phyloP scores from a whole-genome alignment of 2,329 filamentous ascomycete species.

The Amylocarpus encephaloides region DNA sequence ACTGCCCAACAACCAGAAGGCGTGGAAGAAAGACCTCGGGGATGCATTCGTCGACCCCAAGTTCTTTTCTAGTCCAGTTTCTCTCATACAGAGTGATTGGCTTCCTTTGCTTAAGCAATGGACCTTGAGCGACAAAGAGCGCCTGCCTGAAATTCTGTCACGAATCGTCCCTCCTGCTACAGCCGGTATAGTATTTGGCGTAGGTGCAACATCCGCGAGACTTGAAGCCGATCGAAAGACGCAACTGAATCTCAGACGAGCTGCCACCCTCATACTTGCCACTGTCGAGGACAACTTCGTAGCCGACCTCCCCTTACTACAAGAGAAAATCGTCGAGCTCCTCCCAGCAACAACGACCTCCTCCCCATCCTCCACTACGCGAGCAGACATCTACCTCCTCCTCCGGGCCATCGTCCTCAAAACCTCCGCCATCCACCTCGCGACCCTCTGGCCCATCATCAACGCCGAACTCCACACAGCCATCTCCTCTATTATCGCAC shows the following conservation, averaged over 20 bases:
- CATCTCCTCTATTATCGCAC: slow-evolving; percentile 65
- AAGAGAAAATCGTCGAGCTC: slow-evolving; percentile 83
- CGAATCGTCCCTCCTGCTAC: slow-evolving; percentile 80
- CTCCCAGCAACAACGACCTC: slow-evolving; percentile 77
- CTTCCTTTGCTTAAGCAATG: slow-evolving; percentile 78
- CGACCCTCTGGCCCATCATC: slow-evolving; percentile 82
- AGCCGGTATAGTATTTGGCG: slow-evolving; percentile 96
- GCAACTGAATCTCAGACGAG: slow-evolving; percentile 79
- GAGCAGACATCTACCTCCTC: slow-evolving; percentile 85
- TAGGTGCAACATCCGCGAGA: slow-evolving; percentile 86
- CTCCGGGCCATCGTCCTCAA: slow-evolving; percentile 75
- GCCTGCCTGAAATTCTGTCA: slow-evolving; percentile 71
- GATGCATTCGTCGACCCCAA: slow-evolving; percentile 88
- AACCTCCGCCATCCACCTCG: slow-evolving; percentile 71
- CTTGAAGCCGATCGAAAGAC: slow-evolving; percentile 93
- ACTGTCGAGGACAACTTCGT: slow-evolving; percentile 74
- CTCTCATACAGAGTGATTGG: slow-evolving; percentile 69
- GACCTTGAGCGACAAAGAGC: slow-evolving; percentile 79
- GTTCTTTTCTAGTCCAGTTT: slow-evolving; percentile 68
- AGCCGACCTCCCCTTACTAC: slow-evolving; percentile 62
- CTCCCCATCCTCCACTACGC: slow-evolving; percentile 83
- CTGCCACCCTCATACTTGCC: slow-evolving; percentile 73
- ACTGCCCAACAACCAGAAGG: slow-evolving; percentile 73
- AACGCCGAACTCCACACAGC: slow-evolving; percentile 79
- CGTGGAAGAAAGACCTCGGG: slow-evolving; percentile 85